phyloP scores from a whole-genome alignment of 2,329 filamentous ascomycete genomes.

The Botrytis porri region DNA sequence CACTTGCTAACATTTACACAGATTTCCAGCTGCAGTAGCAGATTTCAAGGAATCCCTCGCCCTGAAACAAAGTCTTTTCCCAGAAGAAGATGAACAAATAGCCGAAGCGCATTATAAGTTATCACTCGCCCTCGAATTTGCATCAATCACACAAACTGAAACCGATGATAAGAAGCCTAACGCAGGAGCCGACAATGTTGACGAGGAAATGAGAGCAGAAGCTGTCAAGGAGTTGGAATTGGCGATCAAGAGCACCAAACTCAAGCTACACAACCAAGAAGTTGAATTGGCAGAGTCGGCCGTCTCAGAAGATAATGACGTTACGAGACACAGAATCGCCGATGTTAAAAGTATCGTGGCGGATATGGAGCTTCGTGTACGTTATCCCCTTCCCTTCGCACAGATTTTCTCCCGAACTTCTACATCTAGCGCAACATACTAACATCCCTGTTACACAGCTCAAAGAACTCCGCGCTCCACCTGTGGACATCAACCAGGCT shows the following conservation, averaged over 20 bases:
- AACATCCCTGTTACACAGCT: slow-evolving; percentile 47
- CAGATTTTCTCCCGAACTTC: background rate
- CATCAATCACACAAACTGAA: slow-evolving; percentile 64
- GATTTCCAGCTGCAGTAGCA: slow-evolving; percentile 79
- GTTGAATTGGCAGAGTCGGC: slow-evolving; percentile 61
- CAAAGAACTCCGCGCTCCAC: slow-evolving; percentile 63
- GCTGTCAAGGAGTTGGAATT: slow-evolving; percentile 68
- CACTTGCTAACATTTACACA: slow-evolving; percentile 37
- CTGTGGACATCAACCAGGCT: slow-evolving; percentile 55
- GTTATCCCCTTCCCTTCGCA: background rate
- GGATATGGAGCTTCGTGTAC: slow-evolving; percentile 59
- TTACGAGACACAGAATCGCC: slow-evolving; percentile 58
- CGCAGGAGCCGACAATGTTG: slow-evolving; percentile 45
- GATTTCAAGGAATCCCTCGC: slow-evolving; percentile 76
- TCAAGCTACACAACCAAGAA: slow-evolving; percentile 69
- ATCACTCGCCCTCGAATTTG: slow-evolving; percentile 90
- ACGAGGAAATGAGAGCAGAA: slow-evolving; percentile 68
- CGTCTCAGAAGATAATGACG: slow-evolving; percentile 64
- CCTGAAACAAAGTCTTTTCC: slow-evolving; percentile 75
- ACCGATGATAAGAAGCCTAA: slow-evolving; percentile 51
- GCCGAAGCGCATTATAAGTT: slow-evolving; percentile 97
- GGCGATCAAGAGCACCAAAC: slow-evolving; percentile 69
- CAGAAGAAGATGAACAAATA: slow-evolving; percentile 77
- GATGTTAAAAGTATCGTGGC: slow-evolving; percentile 76
- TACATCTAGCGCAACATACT: background rate